Conservation (phyloP, 495 filamentous ascomycete species). For the Terfezia claveryi region DNA sequence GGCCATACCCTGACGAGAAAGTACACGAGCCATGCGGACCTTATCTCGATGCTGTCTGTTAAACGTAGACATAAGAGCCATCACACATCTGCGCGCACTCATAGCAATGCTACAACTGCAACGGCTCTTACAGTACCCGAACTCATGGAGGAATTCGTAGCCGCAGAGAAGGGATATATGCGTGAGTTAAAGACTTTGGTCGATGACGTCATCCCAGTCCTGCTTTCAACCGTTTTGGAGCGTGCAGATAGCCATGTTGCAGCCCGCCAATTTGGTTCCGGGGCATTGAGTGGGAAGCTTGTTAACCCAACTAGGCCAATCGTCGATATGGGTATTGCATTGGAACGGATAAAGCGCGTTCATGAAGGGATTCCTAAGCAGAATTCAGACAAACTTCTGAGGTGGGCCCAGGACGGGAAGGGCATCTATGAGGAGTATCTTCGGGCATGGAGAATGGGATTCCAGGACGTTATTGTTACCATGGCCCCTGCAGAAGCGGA, state of each 20-base stretch:
- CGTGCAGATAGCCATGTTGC: constrained; percentile 27
- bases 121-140: constrained; percentile 6
- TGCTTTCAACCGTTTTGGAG: constrained; percentile 65
- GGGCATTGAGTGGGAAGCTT: constrained; percentile 27
- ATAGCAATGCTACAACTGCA: constrained; percentile 42
- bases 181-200: constrained; percentile 84
- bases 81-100: constrained; percentile 7
- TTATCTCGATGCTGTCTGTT: constrained; percentile 75
- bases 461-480: constrained; percentile 87
- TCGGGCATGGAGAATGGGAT: constrained; percentile 75
- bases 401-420: constrained; percentile 58
- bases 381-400: constrained; percentile 42
- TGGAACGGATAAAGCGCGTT: constrained; percentile 59
- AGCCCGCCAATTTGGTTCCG: constrained; percentile 24
- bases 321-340: constrained; percentile 75
- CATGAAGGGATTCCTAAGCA: constrained; percentile 60
- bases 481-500: constrained; percentile 39
- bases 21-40: constrained; percentile 76
- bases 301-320: constrained; percentile 64
- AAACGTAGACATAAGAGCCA: constrained; percentile 43
- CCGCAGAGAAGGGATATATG: constrained; percentile 76
- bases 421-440: constrained; percentile 74
- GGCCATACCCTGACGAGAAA: constrained; percentile 37
- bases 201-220: constrained; percentile 85
- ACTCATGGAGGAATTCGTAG: constrained; percentile 55